Base-by-base conservation (phyloP, 2,329 filamentous ascomycete species). In the Penicillium concentricum region DNA sequence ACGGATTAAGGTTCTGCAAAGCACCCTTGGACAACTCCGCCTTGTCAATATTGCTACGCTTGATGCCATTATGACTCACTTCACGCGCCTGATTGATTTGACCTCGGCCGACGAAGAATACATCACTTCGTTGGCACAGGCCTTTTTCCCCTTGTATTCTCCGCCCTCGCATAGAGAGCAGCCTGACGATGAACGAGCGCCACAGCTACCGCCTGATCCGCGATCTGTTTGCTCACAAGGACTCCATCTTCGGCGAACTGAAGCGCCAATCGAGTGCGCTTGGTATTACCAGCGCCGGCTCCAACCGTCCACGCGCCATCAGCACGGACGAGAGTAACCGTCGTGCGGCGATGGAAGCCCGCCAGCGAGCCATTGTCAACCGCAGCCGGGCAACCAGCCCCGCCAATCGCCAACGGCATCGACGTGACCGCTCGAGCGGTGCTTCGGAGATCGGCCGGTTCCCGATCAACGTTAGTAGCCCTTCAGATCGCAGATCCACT, bases 31-130 rank as follows among this genome's bases (percentile, higher is more conserved):
- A 38, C 92, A 97, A 74, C 85, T 99, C 55, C 89, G 93, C 59
- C 87, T 99, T 55, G 92, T 94, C 62, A 99, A 99, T 74, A 99
- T 99, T 74, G 94, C 94, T 46, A 97, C 94, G n/a, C 86, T 99
- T 58, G 94, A 99, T 74, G 94, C 94, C 39, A 90, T 96, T 72
- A 96, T 95, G 82, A 97, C 96, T 64, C 94, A 99, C 77, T 97
- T 99, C 74, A 97, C 93, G 38, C 90, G 94, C 59, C 81, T 99
- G 58, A 95, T 99, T 70, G 94, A 99, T 74, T 82, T 99, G 61
- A 99, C 94, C 2, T 97, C 93, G 15, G 94, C 94, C 32, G 93
- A 96, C 65, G 94, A 99, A 71, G 79, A 86, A 42, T 99, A 96
- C 71, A 78, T 96, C 56, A 73, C 87, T 13, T 80, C 87, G 37